Percentiles rank a stretch among this genome's conserved stretches.
phyloP scores from a whole-genome alignment of 345 rosid species.

The Acer campestre region DNA sequence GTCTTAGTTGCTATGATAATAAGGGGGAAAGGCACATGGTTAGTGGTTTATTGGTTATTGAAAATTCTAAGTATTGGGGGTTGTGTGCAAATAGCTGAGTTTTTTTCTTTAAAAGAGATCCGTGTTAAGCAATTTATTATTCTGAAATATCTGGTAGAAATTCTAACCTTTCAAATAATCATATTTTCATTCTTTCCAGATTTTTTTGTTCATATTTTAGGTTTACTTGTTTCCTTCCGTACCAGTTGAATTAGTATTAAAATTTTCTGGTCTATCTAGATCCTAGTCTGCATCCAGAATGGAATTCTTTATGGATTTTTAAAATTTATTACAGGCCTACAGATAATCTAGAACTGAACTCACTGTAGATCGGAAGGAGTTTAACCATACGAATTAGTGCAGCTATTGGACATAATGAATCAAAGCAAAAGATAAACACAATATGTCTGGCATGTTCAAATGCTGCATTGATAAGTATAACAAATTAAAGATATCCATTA shows the following conservation, averaged over 20 bases:
- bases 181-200: not conserved
- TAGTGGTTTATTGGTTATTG: not conserved
- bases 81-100: not conserved
- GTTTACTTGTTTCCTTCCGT: not conserved
- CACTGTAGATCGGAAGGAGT: not conserved
- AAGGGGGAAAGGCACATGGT: not conserved
- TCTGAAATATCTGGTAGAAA: not conserved
- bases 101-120: not conserved
- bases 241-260: not conserved
- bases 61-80: not conserved
- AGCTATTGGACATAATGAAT: not conserved
- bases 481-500: not conserved
- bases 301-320: not conserved
- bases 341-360: not conserved
- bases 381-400: not conserved
- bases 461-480: not conserved
- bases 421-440: not conserved
- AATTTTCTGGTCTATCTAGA: conserved; percentile 1
- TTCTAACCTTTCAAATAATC: not conserved
- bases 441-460: not conserved
- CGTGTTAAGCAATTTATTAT: not conserved
- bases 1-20: too few species aligned
- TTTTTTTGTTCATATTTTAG: not conserved
- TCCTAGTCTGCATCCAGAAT: not conserved
- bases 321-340: not conserved